Evolutionary conservation across 768 basidiomycete genomes (phyloP).

Genomic region (Baorangia bicolor): DNA sequence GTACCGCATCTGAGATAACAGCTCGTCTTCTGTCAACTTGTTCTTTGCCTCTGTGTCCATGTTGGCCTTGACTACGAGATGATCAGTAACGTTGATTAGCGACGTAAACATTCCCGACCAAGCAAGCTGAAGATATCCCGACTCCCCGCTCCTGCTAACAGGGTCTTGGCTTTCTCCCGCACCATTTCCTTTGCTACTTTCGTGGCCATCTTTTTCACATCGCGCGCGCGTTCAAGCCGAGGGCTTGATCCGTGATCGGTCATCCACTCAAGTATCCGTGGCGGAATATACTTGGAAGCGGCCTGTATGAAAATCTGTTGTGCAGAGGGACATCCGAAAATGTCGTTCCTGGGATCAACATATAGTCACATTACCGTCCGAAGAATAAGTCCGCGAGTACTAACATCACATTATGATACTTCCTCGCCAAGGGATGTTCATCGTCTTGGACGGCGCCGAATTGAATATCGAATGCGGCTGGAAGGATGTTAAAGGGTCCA

Average conservation of each 20-base stretch:
- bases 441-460: slow-evolving; percentile 32
- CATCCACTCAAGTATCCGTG: slow-evolving; percentile 34
- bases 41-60: slow-evolving; percentile 27
- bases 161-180: slow-evolving; percentile 11
- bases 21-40: slow-evolving; percentile 22
- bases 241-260: slow-evolving; percentile 25
- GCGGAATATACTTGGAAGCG: slow-evolving; percentile 15
- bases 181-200: slow-evolving; percentile 18
- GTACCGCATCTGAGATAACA: slow-evolving; percentile 21
- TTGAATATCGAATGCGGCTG: slow-evolving; percentile 50
- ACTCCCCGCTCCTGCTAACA: slow-evolving; percentile 15
- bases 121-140: slow-evolving; percentile 35
- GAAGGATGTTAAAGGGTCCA: background rate
- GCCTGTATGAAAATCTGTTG: slow-evolving; percentile 17
- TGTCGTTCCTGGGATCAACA: slow-evolving; percentile 22
- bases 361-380: background rate
- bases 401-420: slow-evolving; percentile 14
- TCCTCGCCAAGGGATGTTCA: slow-evolving; percentile 7
- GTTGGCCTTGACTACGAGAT: slow-evolving; percentile 26
- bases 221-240: slow-evolving; percentile 20
- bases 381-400: slow-evolving; percentile 3
- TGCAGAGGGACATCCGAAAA: slow-evolving; percentile 19
- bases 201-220: slow-evolving; percentile 1
- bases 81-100: background rate
- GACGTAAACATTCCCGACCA: slow-evolving; percentile 25